A percentile compares a stretch with the other conserved stretches of the same genome.
Evolutionary conservation across 768 basidiomycete species (phyloP).

Genomic region (Kwoniella newhampshirensis): DNA sequence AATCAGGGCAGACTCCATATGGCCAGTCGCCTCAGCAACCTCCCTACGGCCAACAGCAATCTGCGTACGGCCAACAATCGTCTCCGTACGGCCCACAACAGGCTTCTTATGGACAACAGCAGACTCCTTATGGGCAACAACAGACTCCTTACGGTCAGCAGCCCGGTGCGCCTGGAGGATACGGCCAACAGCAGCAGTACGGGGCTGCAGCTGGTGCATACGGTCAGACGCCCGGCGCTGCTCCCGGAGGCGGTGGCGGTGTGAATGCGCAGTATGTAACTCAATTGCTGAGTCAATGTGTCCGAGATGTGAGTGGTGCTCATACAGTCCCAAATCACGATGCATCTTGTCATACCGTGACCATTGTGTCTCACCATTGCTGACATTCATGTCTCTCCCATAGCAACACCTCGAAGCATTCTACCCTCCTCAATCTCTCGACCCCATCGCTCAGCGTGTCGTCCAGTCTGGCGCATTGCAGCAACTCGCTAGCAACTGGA

Average conservation of each 20-base stretch:
- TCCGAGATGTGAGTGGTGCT: slow-evolving; percentile 32
- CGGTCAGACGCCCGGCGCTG: slow-evolving; percentile 4
- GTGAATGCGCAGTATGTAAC: slow-evolving; percentile 34
- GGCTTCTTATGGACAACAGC: slow-evolving; percentile 14
- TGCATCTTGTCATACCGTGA: neutral
- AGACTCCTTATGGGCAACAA: slow-evolving; percentile 12
- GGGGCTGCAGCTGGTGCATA: slow-evolving; percentile 1
- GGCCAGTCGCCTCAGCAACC: slow-evolving; percentile 19
- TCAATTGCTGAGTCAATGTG: slow-evolving; percentile 33
- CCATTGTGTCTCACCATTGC: neutral
- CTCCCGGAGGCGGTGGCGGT: slow-evolving; percentile 19
- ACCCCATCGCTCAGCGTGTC: slow-evolving; percentile 52
- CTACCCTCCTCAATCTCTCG: slow-evolving; percentile 53
- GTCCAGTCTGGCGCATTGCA: slow-evolving; percentile 48
- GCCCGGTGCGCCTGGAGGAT: slow-evolving; percentile 4
- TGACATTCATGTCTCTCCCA: neutral
- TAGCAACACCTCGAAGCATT: slow-evolving; percentile 54
- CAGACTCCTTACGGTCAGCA: slow-evolving; percentile 8
- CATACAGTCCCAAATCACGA: neutral
- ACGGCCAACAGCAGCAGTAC: slow-evolving; percentile 16
- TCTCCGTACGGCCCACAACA: slow-evolving; percentile 6
- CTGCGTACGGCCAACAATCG: slow-evolving; percentile 16
- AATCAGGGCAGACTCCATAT: slow-evolving; percentile 8
- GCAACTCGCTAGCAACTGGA: slow-evolving; percentile 51
- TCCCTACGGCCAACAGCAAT: slow-evolving; percentile 15